Percentiles rank a stretch among this genome's conserved stretches.
Evolutionary conservation across 345 rosid genomes (phyloP).

Genomic region (Hibiscus syriacus): DNA sequence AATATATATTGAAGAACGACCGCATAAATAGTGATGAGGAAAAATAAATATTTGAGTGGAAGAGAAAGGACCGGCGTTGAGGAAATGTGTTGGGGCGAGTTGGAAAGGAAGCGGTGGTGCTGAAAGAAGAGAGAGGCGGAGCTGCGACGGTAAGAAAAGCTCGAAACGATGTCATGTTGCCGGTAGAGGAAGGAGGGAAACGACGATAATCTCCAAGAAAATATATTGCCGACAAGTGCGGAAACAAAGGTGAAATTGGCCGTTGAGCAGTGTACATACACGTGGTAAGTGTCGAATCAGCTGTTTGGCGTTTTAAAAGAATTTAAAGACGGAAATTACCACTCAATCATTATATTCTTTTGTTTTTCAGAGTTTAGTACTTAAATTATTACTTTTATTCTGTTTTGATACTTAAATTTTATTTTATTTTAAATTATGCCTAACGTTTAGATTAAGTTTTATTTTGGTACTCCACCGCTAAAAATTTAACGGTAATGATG

Average conservation of each 20-base stretch:
- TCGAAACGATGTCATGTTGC: conserved; percentile 27
- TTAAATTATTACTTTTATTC: too few species aligned
- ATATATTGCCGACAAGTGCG: not conserved
- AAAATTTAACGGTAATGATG: too few species aligned
- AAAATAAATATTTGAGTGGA: not conserved
- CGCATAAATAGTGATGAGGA: not conserved
- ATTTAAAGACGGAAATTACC: not conserved
- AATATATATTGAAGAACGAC: not conserved
- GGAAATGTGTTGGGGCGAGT: conserved; percentile 19
- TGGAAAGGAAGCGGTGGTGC: conserved; percentile 21
- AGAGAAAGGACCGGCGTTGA: conserved; percentile 21
- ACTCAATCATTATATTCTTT: not conserved
- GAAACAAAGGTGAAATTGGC: not conserved
- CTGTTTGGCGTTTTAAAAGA: not conserved
- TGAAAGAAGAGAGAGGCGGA: conserved; percentile 13
- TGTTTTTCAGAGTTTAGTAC: too few species aligned
- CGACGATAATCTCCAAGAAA: not conserved
- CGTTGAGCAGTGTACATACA: not conserved
- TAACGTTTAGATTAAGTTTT: too few species aligned
- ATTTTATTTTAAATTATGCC: too few species aligned
- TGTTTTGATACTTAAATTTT: too few species aligned
- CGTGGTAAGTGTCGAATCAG: not conserved
- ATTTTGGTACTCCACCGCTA: too few species aligned
- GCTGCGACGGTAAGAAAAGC: conserved; percentile 18
- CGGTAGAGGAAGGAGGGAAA: too few species aligned